Percentiles rank a stretch among this genome's conserved stretches.
These are phyloP conservation scores for Flaveria floridana DNA, from an alignment of 140 eudicot species.

Conservation along the genomic window DNA sequence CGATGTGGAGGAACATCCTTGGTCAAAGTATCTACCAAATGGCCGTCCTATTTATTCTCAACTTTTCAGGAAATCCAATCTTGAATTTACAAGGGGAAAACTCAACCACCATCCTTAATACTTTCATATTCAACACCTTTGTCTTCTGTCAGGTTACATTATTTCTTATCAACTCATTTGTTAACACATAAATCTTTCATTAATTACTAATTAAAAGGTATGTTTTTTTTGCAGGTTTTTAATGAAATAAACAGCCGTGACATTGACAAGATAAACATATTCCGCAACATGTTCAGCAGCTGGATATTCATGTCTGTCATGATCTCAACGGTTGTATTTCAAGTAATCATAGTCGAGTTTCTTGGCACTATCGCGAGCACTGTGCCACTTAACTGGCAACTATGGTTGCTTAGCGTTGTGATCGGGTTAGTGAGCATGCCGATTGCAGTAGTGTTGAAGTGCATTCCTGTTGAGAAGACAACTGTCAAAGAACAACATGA, in stretches of 20 bases:
- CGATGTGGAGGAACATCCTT: conserved; percentile 87
- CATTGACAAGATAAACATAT: conserved; percentile 68
- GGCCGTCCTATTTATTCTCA: conserved; percentile 60
- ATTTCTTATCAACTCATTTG: not conserved
- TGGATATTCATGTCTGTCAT: conserved; percentile 63
- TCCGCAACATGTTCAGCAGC: conserved; percentile 59
- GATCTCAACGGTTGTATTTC: conserved; percentile 54
- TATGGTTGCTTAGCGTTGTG: conserved; percentile 61
- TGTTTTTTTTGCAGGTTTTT: conserved; percentile 49
- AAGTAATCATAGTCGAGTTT: conserved; percentile 71
- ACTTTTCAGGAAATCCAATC: conserved; percentile 60
- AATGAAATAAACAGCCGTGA: conserved; percentile 85
- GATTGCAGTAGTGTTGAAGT: conserved; percentile 69
- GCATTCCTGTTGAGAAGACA: conserved; percentile 54
- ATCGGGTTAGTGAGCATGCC: conserved; percentile 60
- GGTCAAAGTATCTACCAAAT: conserved; percentile 86
- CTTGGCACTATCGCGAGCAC: conserved; percentile 81
- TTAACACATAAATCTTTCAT: not conserved
- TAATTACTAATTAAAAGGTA: too few relatives aligned
- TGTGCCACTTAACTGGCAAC: conserved; percentile 64
- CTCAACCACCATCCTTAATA: conserved; percentile 50
- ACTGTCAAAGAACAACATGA: not conserved
- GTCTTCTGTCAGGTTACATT: conserved; percentile 84
- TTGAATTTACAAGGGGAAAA: conserved; percentile 60
- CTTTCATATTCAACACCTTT: conserved; percentile 89